phyloP scores from a whole-genome alignment of 306 rosid species.

The Casuarina cunninghamiana region DNA sequence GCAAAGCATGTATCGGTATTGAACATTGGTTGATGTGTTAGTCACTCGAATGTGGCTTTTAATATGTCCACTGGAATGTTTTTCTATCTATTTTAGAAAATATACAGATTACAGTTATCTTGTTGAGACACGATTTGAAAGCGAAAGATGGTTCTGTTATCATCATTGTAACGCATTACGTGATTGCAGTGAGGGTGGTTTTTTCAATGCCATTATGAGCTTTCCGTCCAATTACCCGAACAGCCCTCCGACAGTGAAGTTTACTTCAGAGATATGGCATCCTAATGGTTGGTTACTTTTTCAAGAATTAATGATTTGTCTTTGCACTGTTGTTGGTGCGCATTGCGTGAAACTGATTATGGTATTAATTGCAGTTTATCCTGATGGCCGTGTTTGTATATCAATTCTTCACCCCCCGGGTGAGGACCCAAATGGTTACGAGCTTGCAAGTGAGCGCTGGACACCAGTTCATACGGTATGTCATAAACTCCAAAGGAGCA shows the following conservation, averaged over 20 bases:
- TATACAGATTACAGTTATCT: background rate
- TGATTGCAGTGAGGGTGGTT: constrained; percentile 85
- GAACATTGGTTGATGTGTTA: background rate
- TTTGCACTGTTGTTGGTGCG: constrained; percentile 12
- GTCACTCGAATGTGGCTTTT: background rate
- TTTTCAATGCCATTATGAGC: constrained; percentile 94
- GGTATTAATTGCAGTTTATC: constrained; percentile 62
- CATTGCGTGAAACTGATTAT: constrained; percentile 16
- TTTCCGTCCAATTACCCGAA: constrained; percentile 93
- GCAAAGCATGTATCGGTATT: background rate
- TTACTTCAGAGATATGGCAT: constrained; percentile 91
- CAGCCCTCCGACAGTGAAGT: constrained; percentile 91
- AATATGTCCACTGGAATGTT: background rate
- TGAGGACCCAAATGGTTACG: constrained; percentile 97
- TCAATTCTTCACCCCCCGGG: constrained; percentile 99
- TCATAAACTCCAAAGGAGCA: constrained; percentile 1
- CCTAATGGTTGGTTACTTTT: constrained; percentile 71
- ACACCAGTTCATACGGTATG: constrained; percentile 95
- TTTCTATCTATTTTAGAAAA: background rate
- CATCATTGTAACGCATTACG: constrained; percentile 3
- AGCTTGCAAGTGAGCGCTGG: constrained; percentile 99
- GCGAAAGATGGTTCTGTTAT: background rate
- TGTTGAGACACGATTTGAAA: background rate
- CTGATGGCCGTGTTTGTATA: constrained; percentile 99
- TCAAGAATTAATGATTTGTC: background rate